Base-by-base conservation (phyloP, 2,329 filamentous ascomycete species). In the Corynespora cassiicola region DNA sequence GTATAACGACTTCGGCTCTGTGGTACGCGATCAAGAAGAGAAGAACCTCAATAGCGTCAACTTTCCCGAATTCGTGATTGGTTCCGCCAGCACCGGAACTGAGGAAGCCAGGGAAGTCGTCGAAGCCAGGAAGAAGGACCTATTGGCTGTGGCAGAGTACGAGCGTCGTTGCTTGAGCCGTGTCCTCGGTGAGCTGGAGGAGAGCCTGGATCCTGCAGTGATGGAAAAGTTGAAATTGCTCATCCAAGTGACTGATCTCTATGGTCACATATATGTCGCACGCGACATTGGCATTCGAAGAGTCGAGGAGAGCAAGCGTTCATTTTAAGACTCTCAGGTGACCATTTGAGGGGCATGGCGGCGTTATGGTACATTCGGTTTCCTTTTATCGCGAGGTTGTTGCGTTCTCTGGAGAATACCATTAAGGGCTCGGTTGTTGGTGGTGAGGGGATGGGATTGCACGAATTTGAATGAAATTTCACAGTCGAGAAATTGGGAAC, bases 251-350 rank as follows among this genome's bases (percentile, higher is more conserved):
- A 63, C 64, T 6, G 66, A 69, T 30, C 30, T 69, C 12, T 68
- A 56, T 39, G 68, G 65, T 11, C 61, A 69, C 40, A 66, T 70
- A 11, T 69, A 69, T 39, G 56, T 69, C 15, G 42, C 56, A 12
- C 54, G 53, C 11, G 66, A 69, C 19, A 47, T 47, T 22, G 44
- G 33, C 25, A 36, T 36, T 16, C 22, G 32, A n/a, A 22, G 32
- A 16, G 16, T 19, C 6, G 24, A 18, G 16, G 32, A 33, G 10
- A 23, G 31, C 18, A 23, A 23, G 14, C n/a, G n/a, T n/a, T n/a
- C n/a, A n/a, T n/a, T n/a, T n/a, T n/a, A n/a, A n/a, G n/a, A n/a
- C n/a, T n/a, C n/a, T n/a, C n/a, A n/a, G n/a, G n/a, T n/a, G n/a
- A n/a, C n/a, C n/a, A n/a, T n/a, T n/a, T n/a, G n/a, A n/a, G n/a